phyloP scores from a whole-genome alignment of 225 moss, liverwort and hornwort genomes.

The Pleurozium schreberi region DNA sequence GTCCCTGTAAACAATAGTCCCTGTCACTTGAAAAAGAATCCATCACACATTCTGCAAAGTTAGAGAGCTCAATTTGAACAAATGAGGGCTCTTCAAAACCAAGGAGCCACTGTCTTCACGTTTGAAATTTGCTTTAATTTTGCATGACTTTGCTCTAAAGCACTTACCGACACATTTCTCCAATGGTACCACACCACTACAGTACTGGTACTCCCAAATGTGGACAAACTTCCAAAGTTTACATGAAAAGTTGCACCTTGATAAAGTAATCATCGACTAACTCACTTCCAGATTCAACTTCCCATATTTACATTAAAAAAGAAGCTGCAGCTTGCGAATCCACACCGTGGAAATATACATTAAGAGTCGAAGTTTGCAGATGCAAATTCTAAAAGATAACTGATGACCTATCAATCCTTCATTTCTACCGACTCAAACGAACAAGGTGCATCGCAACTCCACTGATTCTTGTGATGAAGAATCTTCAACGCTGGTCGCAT shows the following conservation, averaged over 20 bases:
- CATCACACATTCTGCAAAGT: background rate
- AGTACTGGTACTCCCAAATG: background rate
- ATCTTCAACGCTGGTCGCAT: background rate
- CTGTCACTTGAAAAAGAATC: background rate
- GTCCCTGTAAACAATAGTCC: background rate
- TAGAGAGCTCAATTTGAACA: background rate
- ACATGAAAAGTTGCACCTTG: background rate
- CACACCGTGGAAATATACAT: background rate
- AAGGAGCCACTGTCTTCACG: background rate
- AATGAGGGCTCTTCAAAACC: background rate
- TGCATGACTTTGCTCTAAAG: background rate
- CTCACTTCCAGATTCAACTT: background rate
- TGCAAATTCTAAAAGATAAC: background rate
- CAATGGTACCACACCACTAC: no score
- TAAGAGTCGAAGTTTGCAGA: background rate
- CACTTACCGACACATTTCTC: background rate
- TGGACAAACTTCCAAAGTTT: background rate
- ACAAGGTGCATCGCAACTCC: background rate
- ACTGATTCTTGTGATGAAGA: background rate
- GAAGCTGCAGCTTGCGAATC: background rate
- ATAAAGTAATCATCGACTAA: background rate
- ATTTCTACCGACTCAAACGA: background rate
- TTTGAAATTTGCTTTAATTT: background rate
- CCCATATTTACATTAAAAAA: background rate
- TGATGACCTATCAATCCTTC: background rate